phyloP scores from a whole-genome alignment of 1,284 basidiomycete species.

The Erythrobasidium hasegawianum region DNA sequence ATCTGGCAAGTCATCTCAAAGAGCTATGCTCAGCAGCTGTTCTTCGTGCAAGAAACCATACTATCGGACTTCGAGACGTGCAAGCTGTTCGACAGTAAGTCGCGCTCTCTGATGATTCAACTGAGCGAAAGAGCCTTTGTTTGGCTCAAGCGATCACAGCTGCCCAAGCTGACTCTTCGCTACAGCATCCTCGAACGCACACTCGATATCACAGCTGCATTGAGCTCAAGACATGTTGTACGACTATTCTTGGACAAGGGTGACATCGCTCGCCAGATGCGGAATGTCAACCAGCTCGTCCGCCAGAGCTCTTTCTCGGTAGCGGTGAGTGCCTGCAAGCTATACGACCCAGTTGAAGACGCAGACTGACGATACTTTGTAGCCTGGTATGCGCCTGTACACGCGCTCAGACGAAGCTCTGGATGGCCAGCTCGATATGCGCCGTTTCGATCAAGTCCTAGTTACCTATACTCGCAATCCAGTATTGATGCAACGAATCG shows the following conservation, averaged over 20 bases:
- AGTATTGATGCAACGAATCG: not conserved
- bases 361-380: not conserved
- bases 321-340: not conserved
- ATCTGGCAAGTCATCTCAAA: conserved; percentile 1
- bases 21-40: not conserved
- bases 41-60: not conserved
- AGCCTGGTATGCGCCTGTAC: conserved; percentile 2
- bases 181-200: not conserved
- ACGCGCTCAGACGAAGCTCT: not conserved
- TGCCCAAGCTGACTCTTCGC: not conserved
- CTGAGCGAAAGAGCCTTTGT: not conserved
- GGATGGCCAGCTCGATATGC: not conserved
- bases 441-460: not conserved
- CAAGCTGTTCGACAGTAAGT: not conserved
- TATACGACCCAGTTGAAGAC: no score
- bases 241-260: not conserved
- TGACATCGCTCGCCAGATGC: not conserved
- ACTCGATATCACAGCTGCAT: not conserved
- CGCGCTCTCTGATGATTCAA: not conserved
- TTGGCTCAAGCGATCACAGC: not conserved
- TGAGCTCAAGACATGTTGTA: not conserved
- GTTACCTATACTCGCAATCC: not conserved
- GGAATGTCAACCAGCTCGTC: not conserved
- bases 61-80: not conserved
- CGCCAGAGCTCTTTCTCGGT: not conserved